A percentile compares a stretch with the other conserved stretches of the same genome.
Conservation (phyloP, 2,329 filamentous ascomycete genomes). For the Pyrenophora seminiperda region DNA sequence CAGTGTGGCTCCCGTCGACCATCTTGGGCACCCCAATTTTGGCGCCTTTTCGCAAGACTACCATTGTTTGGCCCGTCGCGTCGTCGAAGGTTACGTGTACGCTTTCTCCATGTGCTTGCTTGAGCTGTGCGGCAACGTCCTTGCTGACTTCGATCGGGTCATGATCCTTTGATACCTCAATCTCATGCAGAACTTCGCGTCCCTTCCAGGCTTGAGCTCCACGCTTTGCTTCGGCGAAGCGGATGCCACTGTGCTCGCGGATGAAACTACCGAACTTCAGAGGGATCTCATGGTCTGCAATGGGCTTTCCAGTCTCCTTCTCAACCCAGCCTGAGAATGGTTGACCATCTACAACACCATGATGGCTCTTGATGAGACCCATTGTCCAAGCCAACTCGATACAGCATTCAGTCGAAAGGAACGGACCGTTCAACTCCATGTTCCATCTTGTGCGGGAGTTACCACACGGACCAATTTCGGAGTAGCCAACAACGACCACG, state of each 20-base stretch:
- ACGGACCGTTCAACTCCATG: slow-evolving; percentile 96
- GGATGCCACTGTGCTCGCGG: slow-evolving; percentile 94
- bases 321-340: slow-evolving; percentile 98
- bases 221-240: slow-evolving; percentile 94
- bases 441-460: slow-evolving; percentile 98
- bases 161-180: slow-evolving; percentile 95
- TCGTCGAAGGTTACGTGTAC: slow-evolving; percentile 96
- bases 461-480: slow-evolving; percentile 96
- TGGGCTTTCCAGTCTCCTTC: slow-evolving; percentile 88
- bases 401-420: slow-evolving; percentile 91
- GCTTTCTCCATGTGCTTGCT: slow-evolving; percentile 94
- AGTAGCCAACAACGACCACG: slow-evolving; percentile 94
- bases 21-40: slow-evolving; percentile 96
- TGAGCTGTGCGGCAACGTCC: slow-evolving; percentile 97
- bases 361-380: slow-evolving; percentile 99
- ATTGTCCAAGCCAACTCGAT: slow-evolving; percentile 99
- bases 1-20: slow-evolving; percentile 92
- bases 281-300: slow-evolving; percentile 98
- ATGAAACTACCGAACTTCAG: slow-evolving; percentile 96
- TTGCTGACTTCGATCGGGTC: slow-evolving; percentile 97
- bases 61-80: slow-evolving; percentile 90
- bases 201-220: slow-evolving; percentile 95
- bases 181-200: slow-evolving; percentile 98
- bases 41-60: slow-evolving; percentile 93
- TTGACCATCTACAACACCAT: slow-evolving; percentile 92